Conservation (phyloP, 768 basidiomycete species). For the Chalciporus sphaerocephalus region DNA sequence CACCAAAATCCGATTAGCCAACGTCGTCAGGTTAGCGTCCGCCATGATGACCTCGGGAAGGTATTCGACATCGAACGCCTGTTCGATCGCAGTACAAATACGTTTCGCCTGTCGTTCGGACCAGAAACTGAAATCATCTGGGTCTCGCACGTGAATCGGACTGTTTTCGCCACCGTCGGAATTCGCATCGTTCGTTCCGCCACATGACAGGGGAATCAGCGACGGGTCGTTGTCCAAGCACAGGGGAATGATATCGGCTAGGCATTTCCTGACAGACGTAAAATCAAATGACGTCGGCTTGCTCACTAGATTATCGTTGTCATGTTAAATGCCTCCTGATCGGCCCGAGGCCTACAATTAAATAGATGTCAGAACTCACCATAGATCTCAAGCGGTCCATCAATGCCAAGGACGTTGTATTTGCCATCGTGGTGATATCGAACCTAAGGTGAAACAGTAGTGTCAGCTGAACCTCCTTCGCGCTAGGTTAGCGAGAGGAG, state of each 20-base stretch:
- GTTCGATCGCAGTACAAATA: conserved; percentile 73
- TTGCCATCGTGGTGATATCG: conserved; percentile 97
- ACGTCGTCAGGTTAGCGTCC: conserved; percentile 84
- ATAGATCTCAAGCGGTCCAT: conserved; percentile 84
- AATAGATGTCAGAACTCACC: conserved; percentile 47
- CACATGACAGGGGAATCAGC: conserved; percentile 70
- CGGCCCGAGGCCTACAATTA: background rate
- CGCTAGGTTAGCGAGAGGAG: background rate
- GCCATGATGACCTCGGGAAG: conserved; percentile 87
- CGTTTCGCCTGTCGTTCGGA: conserved; percentile 84
- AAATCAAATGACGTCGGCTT: conserved; percentile 63
- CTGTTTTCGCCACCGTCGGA: conserved; percentile 7
- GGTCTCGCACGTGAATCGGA: conserved; percentile 51
- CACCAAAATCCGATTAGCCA: conserved; percentile 79
- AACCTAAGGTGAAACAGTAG: conserved; percentile 40
- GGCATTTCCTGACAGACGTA: conserved; percentile 55
- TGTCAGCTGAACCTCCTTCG: conserved; percentile 1
- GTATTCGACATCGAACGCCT: conserved; percentile 86
- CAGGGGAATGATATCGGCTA: conserved; percentile 76
- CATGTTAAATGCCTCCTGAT: background rate
- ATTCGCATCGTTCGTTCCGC: conserved; percentile 28
- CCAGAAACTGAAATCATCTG: conserved; percentile 96
- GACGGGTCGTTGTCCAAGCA: conserved; percentile 85
- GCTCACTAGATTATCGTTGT: conserved; percentile 49
- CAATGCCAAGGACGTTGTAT: conserved; percentile 88